Evolutionary conservation across 257 asterid species (phyloP), one percentile per base, ranked within the genome.

Genomic region (Pogostemon cablin): DNA sequence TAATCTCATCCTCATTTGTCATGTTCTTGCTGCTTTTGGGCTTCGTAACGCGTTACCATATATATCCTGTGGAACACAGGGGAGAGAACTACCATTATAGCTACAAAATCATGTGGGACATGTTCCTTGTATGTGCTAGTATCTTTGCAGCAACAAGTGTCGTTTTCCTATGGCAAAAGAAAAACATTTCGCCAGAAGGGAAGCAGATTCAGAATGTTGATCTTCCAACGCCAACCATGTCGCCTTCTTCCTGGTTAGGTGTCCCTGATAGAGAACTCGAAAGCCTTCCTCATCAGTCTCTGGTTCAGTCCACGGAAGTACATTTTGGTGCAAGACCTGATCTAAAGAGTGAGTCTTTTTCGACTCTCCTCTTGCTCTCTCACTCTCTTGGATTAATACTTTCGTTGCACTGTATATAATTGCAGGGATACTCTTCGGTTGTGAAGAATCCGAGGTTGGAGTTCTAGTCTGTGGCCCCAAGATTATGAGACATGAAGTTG

Each of bases 271-370:
- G 79, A 55, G 91, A 88, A 57, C 78, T 86, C 3, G 93, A 88
- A 79, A 85, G 86, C 77, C 78, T 88, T 48, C 93, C 91, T 10
- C 79, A 75, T 12, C 88, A 83, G 53, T 78, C 91, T 62, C 78
- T 88, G 11, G 88, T 71, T 38, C 85, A 82, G 69, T 82, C 80
- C n/a, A 88, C 91, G 7, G 80, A 75, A 2, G 81, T 85, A 67
- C 88, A 81, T 66, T 86, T 75, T 46, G 95, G 91, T 10, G 68
- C 75, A 38, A 79, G 93, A 50, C 91, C 93, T 58, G 90, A 86
- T 77, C 69, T 86, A 5, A 85, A 79, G 80, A 81, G 93, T 85
- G 83, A 75, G 90, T 75, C 3, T 9, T 46, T 0, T 7, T 10
- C 32, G 32, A 25, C 32, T 25, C 32, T 25, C 32, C 32, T 25